Evolutionary conservation across 148 eudicot genomes (phyloP), one percentile per base, ranked within the genome.

Genomic region (Cornus florida): DNA sequence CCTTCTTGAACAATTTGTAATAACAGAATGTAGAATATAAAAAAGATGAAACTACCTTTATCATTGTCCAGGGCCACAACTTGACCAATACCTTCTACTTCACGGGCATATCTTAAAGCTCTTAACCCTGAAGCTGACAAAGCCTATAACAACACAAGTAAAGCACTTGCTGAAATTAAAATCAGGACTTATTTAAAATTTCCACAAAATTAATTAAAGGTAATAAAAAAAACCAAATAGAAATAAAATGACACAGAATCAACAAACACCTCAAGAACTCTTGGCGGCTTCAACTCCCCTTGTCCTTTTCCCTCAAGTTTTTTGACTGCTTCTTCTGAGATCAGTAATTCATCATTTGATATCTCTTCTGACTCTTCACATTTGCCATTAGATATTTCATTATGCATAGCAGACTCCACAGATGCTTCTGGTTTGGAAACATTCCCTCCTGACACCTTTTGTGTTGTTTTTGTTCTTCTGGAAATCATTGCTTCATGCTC

Each of bases 41-140:
- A 43, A n/a, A 64, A 71, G 66, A 62, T n/a, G 23, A 19, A 62
- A 20, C 66, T 85, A 92, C 99, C 95, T 91, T 85, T 83, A 85
- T 97, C 98, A 74, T 92, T 97, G 90, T 97, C 99, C 72, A 94
- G 80, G 32, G 99, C 99, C 71, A 94, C 96, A 84, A 97, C 97
- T 84, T 97, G 86, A 70, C 88, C 93, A 80, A 97, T 80, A 69
- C 93, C 98, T 83, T 97, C 99, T 23, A 94, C 88, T 87, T 97
- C 99, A 70, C 94, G 94, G 64, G 99, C 99, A 88, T 97, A 97
- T 87, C 98, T 90, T n/a, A 97, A 83, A 77, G 99, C 98, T 84
- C 99, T 90, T 78, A 97, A 90, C 60, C 98, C 99, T 77, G 98
- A 94, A 74, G 99, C 99, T 5, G 99, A 97, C 81, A 97, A 76